These are phyloP conservation scores for Pseudocercospora crystallina DNA, from an alignment of 2,329 filamentous ascomycete species.

Conservation along the genomic window DNA sequence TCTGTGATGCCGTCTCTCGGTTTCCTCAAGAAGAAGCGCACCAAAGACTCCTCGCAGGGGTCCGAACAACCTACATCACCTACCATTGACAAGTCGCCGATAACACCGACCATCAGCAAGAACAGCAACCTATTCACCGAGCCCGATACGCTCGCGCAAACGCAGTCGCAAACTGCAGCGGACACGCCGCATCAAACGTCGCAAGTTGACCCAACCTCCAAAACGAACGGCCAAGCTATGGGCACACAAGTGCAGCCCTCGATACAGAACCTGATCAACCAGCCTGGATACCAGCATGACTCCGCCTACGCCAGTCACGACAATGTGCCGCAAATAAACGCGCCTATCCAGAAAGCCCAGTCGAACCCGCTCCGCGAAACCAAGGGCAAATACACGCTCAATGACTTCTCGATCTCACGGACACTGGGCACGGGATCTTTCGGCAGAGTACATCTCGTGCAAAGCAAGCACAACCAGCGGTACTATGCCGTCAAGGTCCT, in stretches of 20 bases:
- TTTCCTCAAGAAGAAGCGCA: slow-evolving; percentile 98
- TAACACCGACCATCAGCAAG: slow-evolving; percentile 52
- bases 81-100: slow-evolving; percentile 39
- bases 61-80: slow-evolving; percentile 62
- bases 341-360: slow-evolving; percentile 30
- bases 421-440: slow-evolving; percentile 97
- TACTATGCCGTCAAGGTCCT: slow-evolving; percentile 98
- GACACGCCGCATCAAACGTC: slow-evolving; percentile 39
- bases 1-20: slow-evolving; percentile 83
- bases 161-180: slow-evolving; percentile 17
- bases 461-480: slow-evolving; percentile 95
- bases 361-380: slow-evolving; percentile 63
- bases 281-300: slow-evolving; percentile 44
- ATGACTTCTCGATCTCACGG: slow-evolving; percentile 84
- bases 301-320: slow-evolving; percentile 35
- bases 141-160: slow-evolving; percentile 33
- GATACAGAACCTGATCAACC: slow-evolving; percentile 82
- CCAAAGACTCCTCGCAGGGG: slow-evolving; percentile 71
- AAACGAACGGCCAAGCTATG: slow-evolving; percentile 19
- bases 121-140: slow-evolving; percentile 29
- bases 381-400: slow-evolving; percentile 94
- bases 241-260: slow-evolving; percentile 67
- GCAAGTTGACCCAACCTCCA: slow-evolving; percentile 16
- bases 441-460: slow-evolving; percentile 91
- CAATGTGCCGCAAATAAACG: slow-evolving; percentile 38